phyloP scores from a whole-genome alignment of 345 rosid species.

The Brassica carinata region DNA sequence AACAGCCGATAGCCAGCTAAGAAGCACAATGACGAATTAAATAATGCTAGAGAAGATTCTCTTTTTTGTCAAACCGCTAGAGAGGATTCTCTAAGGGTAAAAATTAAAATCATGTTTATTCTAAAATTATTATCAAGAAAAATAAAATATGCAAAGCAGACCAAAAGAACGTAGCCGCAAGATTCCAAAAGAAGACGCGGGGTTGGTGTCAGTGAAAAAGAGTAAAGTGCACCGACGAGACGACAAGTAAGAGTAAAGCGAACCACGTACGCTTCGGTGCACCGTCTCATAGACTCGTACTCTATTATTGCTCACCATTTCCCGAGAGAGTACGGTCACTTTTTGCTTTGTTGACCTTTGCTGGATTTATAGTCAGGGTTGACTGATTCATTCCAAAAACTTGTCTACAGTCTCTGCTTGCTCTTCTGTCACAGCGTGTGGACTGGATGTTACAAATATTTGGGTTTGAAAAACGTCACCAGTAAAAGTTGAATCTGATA shows the following conservation, averaged over 20 bases:
- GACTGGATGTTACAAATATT: not conserved
- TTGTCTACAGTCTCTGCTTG: constrained; percentile 10
- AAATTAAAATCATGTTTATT: not conserved
- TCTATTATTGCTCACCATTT: constrained; percentile 6
- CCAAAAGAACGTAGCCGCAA: constrained; percentile 14
- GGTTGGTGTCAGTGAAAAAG: constrained; percentile 32
- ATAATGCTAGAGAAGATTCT: constrained; percentile 42
- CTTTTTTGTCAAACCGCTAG: not conserved
- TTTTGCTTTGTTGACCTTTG: constrained; percentile 37
- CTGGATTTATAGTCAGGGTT: constrained; percentile 29
- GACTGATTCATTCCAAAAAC: constrained; percentile 22
- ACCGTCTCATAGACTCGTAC: constrained; percentile 34
- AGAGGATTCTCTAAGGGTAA: constrained; percentile 18
- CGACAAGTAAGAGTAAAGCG: constrained; percentile 39
- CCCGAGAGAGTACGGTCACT: constrained; percentile 33
- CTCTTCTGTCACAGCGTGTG: constrained; percentile 36
- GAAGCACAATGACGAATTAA: constrained; percentile 43
- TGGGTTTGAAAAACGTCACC: not conserved
- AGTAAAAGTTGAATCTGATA: constrained; percentile 7
- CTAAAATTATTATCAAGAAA: not conserved
- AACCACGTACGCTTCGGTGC: constrained; percentile 26
- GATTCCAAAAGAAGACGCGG: constrained; percentile 34
- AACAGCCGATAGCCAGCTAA: constrained; percentile 43
- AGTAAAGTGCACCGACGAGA: constrained; percentile 44
- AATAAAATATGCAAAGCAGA: not conserved